These are phyloP conservation scores for Pichia cephalocereana DNA, from an alignment of 805 yeast genomes.

Conservation along the genomic window DNA sequence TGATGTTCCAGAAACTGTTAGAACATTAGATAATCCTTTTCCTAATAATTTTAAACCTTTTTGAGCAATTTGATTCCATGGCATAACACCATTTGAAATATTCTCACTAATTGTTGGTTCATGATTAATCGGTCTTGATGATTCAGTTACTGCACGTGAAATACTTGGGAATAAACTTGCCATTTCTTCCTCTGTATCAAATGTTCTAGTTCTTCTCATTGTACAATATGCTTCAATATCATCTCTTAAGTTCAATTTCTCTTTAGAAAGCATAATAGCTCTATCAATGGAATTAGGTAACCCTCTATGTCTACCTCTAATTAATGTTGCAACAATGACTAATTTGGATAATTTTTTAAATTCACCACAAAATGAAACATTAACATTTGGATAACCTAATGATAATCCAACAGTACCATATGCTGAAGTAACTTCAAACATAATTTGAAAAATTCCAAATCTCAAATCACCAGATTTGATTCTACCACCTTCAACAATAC, in stretches of 20 bases:
- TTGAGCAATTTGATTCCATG: slow-evolving; percentile 3
- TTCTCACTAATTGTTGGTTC: slow-evolving; percentile 6
- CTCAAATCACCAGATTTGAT: slow-evolving; percentile 35
- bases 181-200: not conserved
- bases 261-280: slow-evolving; percentile 80
- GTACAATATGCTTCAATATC: slow-evolving; percentile 45
- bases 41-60: slow-evolving; percentile 1
- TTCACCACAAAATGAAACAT: slow-evolving; percentile 64
- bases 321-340: slow-evolving; percentile 80
- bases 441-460: slow-evolving; percentile 59
- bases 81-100: slow-evolving; percentile 5
- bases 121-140: not conserved
- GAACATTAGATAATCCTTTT: slow-evolving; percentile 3
- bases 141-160: slow-evolving; percentile 2
- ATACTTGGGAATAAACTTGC: slow-evolving; percentile 3
- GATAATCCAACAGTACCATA: slow-evolving; percentile 96
- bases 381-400: slow-evolving; percentile 63
- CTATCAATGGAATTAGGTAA: slow-evolving; percentile 89
- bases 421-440: slow-evolving; percentile 89
- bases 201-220: slow-evolving; percentile 21
- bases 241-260: slow-evolving; percentile 54
- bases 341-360: slow-evolving; percentile 70
- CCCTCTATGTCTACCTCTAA: slow-evolving; percentile 95
- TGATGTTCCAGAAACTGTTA: slow-evolving; percentile 7
- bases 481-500: slow-evolving; percentile 73